Evolutionary conservation across 352 stramenopile species (phyloP), one percentile per base, ranked within the genome.

Genomic region (Achlya hypogyna): DNA sequence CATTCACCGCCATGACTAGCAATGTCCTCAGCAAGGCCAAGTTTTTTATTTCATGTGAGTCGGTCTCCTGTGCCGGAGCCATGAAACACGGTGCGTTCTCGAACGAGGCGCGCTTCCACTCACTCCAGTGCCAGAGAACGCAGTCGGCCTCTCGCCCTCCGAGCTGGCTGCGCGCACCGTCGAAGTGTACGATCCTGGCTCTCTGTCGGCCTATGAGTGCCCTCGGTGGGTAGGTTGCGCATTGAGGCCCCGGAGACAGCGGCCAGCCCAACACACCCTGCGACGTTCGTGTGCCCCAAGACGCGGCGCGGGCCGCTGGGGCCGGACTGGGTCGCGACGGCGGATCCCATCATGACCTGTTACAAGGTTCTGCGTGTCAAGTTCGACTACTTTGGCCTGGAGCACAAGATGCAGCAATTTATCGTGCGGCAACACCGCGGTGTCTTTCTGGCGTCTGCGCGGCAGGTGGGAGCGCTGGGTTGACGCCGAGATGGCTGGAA

Each of bases 161-260:
- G 65, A 71, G 29, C 65, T 71, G 18, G 14, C 22, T 4, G 38
- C 18, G 10, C 58, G 65, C 16, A 58, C 38, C 23, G 65, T 71
- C 4, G 20, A 66, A 47, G 49, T 49, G 82, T 91, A 78, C 29
- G 2, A 10, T n/a, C 14, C 38, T 45, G 14, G 6, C 38, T 9
- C 14, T 10, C n/a, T 1, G 14, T 45, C 1, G 38, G 6, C 2
- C n/a, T n/a, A n/a, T n/a, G n/a, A 45, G 4, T 9, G 38, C 38
- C 4, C 2, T n/a, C 6, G 12, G n/a, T n/a, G 38, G 12, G 6
- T 45, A 45, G 38, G n/a, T 9, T 45, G 2, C 38, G n/a, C 38
- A 45, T 45, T 18, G 38, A 45, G 38, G 38, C 6, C 38, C 14
- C 12, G n/a, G 38, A 45, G 12, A 45, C 53, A 6, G 35, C 53